Evolutionary conservation across 306 rosid genomes (phyloP).

Genomic region (Canavalia ensiformis): DNA sequence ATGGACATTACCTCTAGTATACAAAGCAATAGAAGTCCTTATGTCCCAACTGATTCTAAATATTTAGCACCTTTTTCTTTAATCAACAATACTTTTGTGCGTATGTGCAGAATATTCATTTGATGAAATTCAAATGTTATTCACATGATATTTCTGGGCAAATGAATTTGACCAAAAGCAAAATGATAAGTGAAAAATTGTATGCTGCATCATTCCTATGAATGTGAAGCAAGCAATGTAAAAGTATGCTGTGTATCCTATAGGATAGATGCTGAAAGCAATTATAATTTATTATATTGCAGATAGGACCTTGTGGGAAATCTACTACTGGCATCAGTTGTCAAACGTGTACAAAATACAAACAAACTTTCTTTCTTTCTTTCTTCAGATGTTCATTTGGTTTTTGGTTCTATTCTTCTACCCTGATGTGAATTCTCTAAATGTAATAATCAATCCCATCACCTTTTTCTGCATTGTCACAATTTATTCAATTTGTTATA

Average conservation of each 20-base stretch:
- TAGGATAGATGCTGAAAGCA: constrained; percentile 11
- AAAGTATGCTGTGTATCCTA: neutral
- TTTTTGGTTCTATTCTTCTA: neutral
- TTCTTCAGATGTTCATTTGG: constrained; percentile 12
- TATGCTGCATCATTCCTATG: neutral
- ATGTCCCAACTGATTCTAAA: neutral
- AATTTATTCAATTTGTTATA: constrained; percentile 4
- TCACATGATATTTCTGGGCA: neutral
- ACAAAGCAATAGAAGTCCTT: neutral
- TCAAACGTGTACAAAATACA: constrained; percentile 19
- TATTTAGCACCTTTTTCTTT: neutral
- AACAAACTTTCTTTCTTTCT: constrained; percentile 3
- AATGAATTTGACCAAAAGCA: neutral
- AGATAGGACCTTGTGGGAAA: constrained; percentile 34
- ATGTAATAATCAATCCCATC: neutral
- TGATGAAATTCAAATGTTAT: neutral
- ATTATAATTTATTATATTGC: constrained; percentile 18
- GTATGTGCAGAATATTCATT: neutral
- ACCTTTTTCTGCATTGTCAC: neutral
- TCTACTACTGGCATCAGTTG: constrained; percentile 1
- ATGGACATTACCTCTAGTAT: neutral
- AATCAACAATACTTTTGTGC: neutral
- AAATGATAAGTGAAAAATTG: neutral
- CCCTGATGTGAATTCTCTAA: constrained; percentile 2
- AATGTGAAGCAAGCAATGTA: constrained; percentile 10